These are phyloP conservation scores for Oenanthe sinensis DNA, from an alignment of 129 eudicot species.

Conservation along the genomic window DNA sequence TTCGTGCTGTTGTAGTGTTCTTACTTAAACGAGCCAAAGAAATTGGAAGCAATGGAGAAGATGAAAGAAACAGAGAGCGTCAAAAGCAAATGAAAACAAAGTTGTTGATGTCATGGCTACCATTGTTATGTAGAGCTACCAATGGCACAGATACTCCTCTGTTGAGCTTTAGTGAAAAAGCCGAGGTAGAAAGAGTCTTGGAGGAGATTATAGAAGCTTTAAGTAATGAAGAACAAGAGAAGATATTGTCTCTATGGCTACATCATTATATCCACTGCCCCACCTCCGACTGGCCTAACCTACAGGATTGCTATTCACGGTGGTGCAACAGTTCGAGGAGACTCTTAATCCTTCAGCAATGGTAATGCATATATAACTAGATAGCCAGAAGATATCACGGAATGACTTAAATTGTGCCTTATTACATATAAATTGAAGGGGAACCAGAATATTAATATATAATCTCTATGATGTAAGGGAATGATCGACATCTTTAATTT, in stretches of 20 bases:
- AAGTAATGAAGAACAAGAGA: slow-evolving; percentile 58
- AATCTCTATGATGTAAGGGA: background rate
- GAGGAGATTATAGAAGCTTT: slow-evolving; percentile 52
- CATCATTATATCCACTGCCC: slow-evolving; percentile 69
- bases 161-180: slow-evolving; percentile 45
- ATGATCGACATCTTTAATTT: background rate
- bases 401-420: background rate
- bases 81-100: slow-evolving; percentile 39
- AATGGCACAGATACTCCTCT: slow-evolving; percentile 64
- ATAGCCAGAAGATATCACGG: background rate
- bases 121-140: slow-evolving; percentile 66
- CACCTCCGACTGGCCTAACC: slow-evolving; percentile 88
- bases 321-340: slow-evolving; percentile 61
- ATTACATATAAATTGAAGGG: background rate
- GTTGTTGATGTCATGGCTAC: slow-evolving; percentile 63
- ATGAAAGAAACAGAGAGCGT: slow-evolving; percentile 22
- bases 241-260: slow-evolving; percentile 70
- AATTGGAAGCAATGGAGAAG: slow-evolving; percentile 25
- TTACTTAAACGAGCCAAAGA: slow-evolving; percentile 58
- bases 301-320: slow-evolving; percentile 43
- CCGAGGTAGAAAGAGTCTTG: slow-evolving; percentile 44
- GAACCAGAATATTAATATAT: background rate
- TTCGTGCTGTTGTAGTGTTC: slow-evolving; percentile 32
- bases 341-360: slow-evolving; percentile 21
- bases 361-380: background rate